These are phyloP conservation scores for Botrytis medusae DNA, from an alignment of 2,329 filamentous ascomycete genomes.

Conservation along the genomic window DNA sequence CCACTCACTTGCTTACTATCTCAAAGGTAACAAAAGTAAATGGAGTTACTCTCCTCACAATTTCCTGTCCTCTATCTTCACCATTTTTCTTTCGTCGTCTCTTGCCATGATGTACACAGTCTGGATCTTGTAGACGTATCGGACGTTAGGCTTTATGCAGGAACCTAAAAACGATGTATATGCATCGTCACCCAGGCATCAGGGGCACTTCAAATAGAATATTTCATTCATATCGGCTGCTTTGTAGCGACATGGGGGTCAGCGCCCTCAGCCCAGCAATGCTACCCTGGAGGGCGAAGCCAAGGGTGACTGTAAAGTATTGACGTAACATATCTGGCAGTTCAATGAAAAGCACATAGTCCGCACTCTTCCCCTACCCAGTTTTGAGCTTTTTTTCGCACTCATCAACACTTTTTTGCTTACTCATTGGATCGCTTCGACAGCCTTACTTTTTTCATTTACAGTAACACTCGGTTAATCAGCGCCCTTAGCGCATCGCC, in stretches of 20 bases:
- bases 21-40: background rate
- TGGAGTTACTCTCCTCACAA: background rate
- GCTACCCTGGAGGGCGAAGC: background rate
- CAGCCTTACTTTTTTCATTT: background rate
- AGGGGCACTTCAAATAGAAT: background rate
- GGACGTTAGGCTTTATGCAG: background rate
- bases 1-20: background rate
- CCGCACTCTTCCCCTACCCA: background rate
- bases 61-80: background rate
- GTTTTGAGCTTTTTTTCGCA: background rate
- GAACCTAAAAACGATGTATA: rapidly evolving
- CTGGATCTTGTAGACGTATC: background rate
- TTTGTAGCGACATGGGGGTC: background rate
- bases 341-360: background rate
- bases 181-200: background rate
- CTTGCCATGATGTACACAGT: no score
- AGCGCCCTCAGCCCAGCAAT: background rate
- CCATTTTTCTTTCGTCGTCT: no score
- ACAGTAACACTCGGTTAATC: background rate
- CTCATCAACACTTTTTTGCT: background rate
- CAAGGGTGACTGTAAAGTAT: background rate
- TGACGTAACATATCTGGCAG: rapidly evolving
- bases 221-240: background rate
- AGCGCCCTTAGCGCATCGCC: background rate
- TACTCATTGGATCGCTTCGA: background rate